phyloP scores from a whole-genome alignment of 352 stramenopile genomes.

The Phytophthora colocasiae region DNA sequence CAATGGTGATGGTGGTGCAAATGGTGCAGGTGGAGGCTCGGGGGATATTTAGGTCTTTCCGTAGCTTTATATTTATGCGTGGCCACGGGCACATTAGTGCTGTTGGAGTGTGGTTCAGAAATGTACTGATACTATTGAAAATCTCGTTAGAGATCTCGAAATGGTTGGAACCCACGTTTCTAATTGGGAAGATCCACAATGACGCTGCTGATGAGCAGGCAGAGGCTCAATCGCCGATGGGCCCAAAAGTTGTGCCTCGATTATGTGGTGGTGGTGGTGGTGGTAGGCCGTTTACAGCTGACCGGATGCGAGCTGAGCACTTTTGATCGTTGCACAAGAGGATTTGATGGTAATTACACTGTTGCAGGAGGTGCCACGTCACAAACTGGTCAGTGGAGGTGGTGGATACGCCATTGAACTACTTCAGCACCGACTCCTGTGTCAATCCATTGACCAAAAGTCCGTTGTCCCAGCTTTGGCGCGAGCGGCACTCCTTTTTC shows the following conservation, averaged over 20 bases:
- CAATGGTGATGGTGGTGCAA: constrained; percentile 64
- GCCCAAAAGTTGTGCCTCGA: constrained; percentile 28
- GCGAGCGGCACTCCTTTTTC: constrained; percentile 75
- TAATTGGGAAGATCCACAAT: constrained; percentile 19
- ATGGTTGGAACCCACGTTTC: constrained; percentile 14
- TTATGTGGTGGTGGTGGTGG: constrained; percentile 78
- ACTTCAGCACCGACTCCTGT: constrained; percentile 26
- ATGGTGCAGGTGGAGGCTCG: constrained; percentile 75
- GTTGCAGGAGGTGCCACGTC: constrained; percentile 67
- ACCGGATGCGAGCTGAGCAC: constrained; percentile 69
- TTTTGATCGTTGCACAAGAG: constrained; percentile 69
- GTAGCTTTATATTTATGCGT: constrained; percentile 63
- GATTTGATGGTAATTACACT: constrained; percentile 83
- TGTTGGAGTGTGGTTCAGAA: constrained; percentile 68
- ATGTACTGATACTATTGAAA: constrained; percentile 50
- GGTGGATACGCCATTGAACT: constrained; percentile 15
- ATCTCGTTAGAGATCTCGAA: constrained; percentile 30
- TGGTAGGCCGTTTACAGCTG: constrained; percentile 75
- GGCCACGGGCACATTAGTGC: constrained; percentile 73
- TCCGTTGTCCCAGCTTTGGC: constrained; percentile 42
- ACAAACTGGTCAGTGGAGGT: constrained; percentile 23
- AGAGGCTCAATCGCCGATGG: constrained; percentile 32
- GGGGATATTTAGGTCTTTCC: constrained; percentile 72
- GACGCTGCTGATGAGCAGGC: constrained; percentile 30
- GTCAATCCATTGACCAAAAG: constrained; percentile 24